These are phyloP conservation scores for Mrakia frigida DNA, from an alignment of 768 basidiomycete genomes.

Conservation along the genomic window DNA sequence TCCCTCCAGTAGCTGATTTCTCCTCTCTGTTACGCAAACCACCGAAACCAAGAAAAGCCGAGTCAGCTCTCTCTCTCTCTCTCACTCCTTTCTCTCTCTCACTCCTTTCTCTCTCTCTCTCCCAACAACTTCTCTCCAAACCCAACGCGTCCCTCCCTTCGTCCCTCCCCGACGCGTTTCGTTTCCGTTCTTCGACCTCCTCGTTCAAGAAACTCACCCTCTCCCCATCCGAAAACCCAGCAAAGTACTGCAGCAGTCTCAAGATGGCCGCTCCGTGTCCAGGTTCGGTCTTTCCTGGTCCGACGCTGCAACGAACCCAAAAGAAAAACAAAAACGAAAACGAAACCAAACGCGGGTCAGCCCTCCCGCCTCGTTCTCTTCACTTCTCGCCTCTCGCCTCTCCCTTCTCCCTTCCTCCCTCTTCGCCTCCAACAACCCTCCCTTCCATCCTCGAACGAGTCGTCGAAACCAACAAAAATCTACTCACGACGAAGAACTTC, in stretches of 20 bases:
- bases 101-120: neutral
- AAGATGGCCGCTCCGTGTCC: conserved; percentile 26
- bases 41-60: neutral
- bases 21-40: neutral
- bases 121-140: too few relatives aligned
- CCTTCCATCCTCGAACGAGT: too few relatives aligned
- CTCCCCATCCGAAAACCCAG: conserved; percentile 27
- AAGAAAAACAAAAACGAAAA: neutral
- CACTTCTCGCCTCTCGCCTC: too few relatives aligned
- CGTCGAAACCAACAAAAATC: too few relatives aligned
- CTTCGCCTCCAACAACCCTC: too few relatives aligned
- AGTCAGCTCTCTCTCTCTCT: neutral
- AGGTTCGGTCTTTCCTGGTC: conserved; percentile 8
- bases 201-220: conserved; percentile 28
- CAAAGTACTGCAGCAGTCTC: conserved; percentile 29
- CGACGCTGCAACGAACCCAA: neutral
- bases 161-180: too few relatives aligned
- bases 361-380: too few relatives aligned
- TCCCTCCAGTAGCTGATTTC: conserved; percentile 27
- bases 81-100: too few relatives aligned
- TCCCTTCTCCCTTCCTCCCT: too few relatives aligned
- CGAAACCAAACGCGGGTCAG: too few relatives aligned
- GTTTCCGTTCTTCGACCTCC: too few relatives aligned
- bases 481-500: neutral
- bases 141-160: too few relatives aligned